Base-by-base conservation (phyloP, 2,329 filamentous ascomycete species). In the Helminthosporium solani region DNA sequence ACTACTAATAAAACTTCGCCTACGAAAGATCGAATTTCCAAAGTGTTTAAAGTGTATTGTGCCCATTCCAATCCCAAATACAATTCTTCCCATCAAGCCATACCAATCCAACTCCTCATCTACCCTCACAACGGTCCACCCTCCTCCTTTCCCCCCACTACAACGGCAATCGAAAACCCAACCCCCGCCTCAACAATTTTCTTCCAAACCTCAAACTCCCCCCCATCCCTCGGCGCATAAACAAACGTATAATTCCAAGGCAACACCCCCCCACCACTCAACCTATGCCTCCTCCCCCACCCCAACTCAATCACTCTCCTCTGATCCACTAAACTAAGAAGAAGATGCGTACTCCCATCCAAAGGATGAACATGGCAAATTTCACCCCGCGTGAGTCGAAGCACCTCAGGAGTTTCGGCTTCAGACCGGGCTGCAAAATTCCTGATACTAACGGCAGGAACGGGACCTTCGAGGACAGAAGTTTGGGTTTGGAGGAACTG, bases 181-280 rank as follows among this genome's bases (percentile, higher is more conserved):
- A 85, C 81, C 2, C 85, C 87, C 2, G 88, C 87, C 58, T 84
- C 81, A 39, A 94, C 82, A 55, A 95, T 88, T 54, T 77, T 75
- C 64, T 81, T 79, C 5, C 90, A 79, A 35, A 83, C 77, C 46
- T 80, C 77, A 21, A 94, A 70, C 64, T 95, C 88, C 25, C 79
- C 77, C 47, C 83, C 78, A 53, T 85, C 77, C 59, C 87, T 75
- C 2, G 90, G 89, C 12, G 88, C 87, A 71, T 95, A 95, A 12
- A 95, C 77, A 14, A 44, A 44, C 14, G 34, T 44, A 19, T 44
- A 44, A 21, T 33, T 33, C 41, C 41, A 44, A 4, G 41, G 41
- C 14, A 44, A 19, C 33, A 30, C 6, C 16, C 25, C 41, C 5
- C 41, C 41, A 9, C 41, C 41, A 14, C 41, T 44, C 25, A 44